Evolutionary conservation across 2,329 filamentous ascomycete species (phyloP), one percentile per base, ranked within the genome.

Genomic region (Metarhizium brunneum): DNA sequence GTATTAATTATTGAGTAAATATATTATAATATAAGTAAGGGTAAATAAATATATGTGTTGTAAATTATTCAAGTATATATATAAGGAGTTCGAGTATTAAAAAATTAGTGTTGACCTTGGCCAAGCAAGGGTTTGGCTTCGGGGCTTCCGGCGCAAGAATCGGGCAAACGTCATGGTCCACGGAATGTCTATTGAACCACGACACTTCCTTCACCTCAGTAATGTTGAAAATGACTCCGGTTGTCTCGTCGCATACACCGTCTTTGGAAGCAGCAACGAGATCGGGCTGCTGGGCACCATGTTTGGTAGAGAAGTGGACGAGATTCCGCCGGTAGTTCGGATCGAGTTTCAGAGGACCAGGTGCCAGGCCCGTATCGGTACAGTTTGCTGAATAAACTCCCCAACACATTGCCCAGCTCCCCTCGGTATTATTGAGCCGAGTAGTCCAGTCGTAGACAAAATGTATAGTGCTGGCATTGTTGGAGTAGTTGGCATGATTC

Each of bases 171-270:
- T 38, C 49, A 36, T n/a, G 6, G 36, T 18, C 49, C 10, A 14
- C 13, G 10, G 13, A 6, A 1, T n/a, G 11, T 18, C 14, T 43
- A 6, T 43, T 25, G 25, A 25, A 25, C 25, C 25, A 16, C 14
- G 16, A 16, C 10, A 43, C 40, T 6, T 43, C 40, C 14, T 16
- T 7, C n/a, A 20, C 30, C 11, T 20, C 8, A 11, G 32, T 20
- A 38, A 51, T 51, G 10, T 36, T 36, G n/a, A 51, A 48, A 11
- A 45, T 50, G 5, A 38, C 11, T 18, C 42, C 43, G 2, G 54
- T 53, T 48, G 58, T 52, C 47, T 54, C 14, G 25, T 59, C 56
- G 52, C 59, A 63, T 11, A 58, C 58, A n/a, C 47, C 50, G 8
- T 49, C 51, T 14, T 53, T 55, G 32, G 61, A 60, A 2, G 50